Base-by-base conservation (phyloP, 2,329 filamentous ascomycete genomes). In the Trichoderma lentiforme region DNA sequence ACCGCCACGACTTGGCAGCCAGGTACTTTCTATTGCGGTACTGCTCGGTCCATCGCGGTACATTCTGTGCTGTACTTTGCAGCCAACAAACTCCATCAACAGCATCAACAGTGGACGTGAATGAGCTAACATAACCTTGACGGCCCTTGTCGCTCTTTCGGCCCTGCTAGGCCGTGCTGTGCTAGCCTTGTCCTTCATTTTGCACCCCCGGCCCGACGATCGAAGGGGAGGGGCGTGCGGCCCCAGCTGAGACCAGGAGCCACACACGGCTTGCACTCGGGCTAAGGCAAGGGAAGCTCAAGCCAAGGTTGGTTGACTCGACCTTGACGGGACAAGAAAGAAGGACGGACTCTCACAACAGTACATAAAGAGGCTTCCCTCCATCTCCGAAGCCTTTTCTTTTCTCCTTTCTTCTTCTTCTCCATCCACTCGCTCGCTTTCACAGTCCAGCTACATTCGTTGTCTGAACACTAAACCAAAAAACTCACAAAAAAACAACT, bases 301-400 rank as follows among this genome's bases (percentile, higher is more conserved):
- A 18, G 39, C 39, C 32, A 43, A 39, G 30, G 61, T 64, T 39
- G 39, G 39, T 43, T 43, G 34, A 34, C 34, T 34, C 12, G 34
- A 14, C 11, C 34, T 39, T 39, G 61, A 26, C 64, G 56, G 53
- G 26, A 47, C 4, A 6, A 36, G 18, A 11, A n/a, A 51, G 14
- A 32, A 60, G 28, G 34, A 43, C 47, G 9, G 28, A 58, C 12
- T 21, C 56, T 5, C 24, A 34, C 43, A 57, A 58, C 24, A 36
- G 30, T 80, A 80, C 78, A 80, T 80, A 81, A 81, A 79, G 75
- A 65, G 73, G 73, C 39, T 57, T 64, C 30, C 75, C 71, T 34
- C 64, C 74, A 71, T 69, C 18, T 9, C 28, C 47, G n/a, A 47
- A 24, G 39, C 18, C 8, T 47, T 30, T 57, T 39, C 61, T 39